Percentiles rank a stretch among this genome's conserved stretches.
phyloP scores from a whole-genome alignment of 1,284 basidiomycete species.

The Rhodotorula sp. region DNA sequence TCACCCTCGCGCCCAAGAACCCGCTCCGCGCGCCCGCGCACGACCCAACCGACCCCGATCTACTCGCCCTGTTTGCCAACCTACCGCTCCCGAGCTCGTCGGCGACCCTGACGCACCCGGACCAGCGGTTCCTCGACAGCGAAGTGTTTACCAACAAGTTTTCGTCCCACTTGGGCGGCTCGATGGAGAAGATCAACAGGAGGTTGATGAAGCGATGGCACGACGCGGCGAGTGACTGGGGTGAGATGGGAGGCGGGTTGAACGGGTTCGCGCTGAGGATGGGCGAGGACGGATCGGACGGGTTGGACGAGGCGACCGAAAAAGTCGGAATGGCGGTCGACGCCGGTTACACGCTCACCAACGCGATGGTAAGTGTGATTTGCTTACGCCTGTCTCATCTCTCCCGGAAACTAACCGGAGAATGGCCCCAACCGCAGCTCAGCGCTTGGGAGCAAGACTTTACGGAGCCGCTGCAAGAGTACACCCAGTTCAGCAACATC shows the following conservation, averaged over 20 bases:
- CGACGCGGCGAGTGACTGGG: constrained; percentile 87
- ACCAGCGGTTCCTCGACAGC: constrained; percentile 92
- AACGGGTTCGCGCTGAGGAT: constrained; percentile 95
- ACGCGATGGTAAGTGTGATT: constrained; percentile 64
- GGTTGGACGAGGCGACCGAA: constrained; percentile 74
- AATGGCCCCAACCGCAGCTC: constrained; percentile 56
- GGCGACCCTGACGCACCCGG: constrained; percentile 75
- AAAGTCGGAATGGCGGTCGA: constrained; percentile 94
- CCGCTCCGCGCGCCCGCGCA: constrained; percentile 92
- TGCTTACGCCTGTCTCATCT: not conserved
- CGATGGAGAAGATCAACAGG: constrained; percentile 94
- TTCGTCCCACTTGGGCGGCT: constrained; percentile 80
- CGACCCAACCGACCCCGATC: constrained; percentile 78
- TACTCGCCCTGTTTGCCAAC: constrained; percentile 71
- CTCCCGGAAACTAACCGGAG: not conserved
- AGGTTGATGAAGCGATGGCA: constrained; percentile 87
- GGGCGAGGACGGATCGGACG: constrained; percentile 42
- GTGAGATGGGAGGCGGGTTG: constrained; percentile 89
- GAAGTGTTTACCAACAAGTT: constrained; percentile 97
- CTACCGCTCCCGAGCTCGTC: constrained; percentile 75
- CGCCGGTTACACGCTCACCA: constrained; percentile 87
- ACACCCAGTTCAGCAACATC: constrained; percentile 88
- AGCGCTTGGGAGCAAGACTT: constrained; percentile 89
- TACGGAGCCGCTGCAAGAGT: constrained; percentile 94
- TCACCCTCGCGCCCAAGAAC: constrained; percentile 89